phyloP scores from a whole-genome alignment of 2,329 filamentous ascomycete species.

The Emmonsiellopsis sp. region DNA sequence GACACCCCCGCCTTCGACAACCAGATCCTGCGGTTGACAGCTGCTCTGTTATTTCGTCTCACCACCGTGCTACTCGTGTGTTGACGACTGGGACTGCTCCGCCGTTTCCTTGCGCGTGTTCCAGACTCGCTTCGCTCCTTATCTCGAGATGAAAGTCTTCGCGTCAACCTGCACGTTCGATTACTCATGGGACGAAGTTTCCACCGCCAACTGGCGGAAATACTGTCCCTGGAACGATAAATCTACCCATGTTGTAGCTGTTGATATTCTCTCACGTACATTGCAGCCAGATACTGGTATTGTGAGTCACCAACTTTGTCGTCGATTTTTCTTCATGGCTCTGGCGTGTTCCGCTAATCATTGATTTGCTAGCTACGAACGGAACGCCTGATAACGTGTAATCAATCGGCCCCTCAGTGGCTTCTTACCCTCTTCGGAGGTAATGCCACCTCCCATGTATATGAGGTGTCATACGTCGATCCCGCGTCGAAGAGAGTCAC shows the following conservation, averaged over 20 bases:
- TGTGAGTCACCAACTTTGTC: slow-evolving; percentile 36
- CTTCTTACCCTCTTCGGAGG: slow-evolving; percentile 70
- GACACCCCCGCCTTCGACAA: no score
- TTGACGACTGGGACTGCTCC: no score
- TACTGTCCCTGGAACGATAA: slow-evolving; percentile 99
- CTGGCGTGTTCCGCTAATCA: background rate
- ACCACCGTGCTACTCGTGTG: no score
- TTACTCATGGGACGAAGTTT: slow-evolving; percentile 98
- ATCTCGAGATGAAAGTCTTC: slow-evolving; percentile 79
- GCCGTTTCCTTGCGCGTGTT: background rate
- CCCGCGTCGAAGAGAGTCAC: slow-evolving; percentile 74
- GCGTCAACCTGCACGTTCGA: slow-evolving; percentile 81
- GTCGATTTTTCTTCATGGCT: background rate
- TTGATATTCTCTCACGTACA: slow-evolving; percentile 76
- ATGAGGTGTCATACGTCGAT: slow-evolving; percentile 93
- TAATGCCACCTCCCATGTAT: slow-evolving; percentile 75
- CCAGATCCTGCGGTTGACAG: no score
- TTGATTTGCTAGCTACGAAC: slow-evolving; percentile 50
- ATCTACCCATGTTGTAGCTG: slow-evolving; percentile 89
- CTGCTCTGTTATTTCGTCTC: no score
- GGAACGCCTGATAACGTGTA: slow-evolving; percentile 52
- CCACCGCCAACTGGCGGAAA: slow-evolving; percentile 95
- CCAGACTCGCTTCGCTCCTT: background rate
- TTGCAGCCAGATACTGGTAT: slow-evolving; percentile 58
- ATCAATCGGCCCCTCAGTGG: slow-evolving; percentile 40